Conservation (phyloP, 202 grass and related monocot genomes). For the Carex sylvatica region DNA sequence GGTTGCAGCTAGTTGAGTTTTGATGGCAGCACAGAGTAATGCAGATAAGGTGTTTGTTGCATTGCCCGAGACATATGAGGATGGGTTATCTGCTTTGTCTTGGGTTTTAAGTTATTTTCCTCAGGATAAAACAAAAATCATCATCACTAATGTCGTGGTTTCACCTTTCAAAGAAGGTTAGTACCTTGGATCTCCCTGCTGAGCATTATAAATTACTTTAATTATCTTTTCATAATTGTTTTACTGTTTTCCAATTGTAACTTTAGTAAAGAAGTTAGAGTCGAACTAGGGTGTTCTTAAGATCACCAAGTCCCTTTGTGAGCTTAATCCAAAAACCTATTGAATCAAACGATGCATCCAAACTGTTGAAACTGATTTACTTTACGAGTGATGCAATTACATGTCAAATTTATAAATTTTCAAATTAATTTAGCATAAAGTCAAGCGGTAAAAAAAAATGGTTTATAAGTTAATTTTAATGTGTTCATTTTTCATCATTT, state of each 20-base stretch:
- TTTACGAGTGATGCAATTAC: too few relatives aligned
- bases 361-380: too few relatives aligned
- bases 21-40: neutral
- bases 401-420: too few relatives aligned
- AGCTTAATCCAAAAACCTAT: too few relatives aligned
- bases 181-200: neutral
- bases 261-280: neutral
- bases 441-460: too few relatives aligned
- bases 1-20: neutral
- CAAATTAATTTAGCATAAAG: too few relatives aligned
- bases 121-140: conserved; percentile 28
- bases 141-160: conserved; percentile 40
- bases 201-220: neutral
- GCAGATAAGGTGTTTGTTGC: conserved; percentile 58
- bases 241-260: neutral
- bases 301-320: too few relatives aligned
- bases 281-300: too few relatives aligned
- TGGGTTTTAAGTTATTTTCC: conserved; percentile 43
- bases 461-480: too few relatives aligned
- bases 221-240: neutral
- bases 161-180: neutral
- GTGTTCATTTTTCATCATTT: too few relatives aligned
- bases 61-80: conserved; percentile 52
- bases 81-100: conserved; percentile 35
- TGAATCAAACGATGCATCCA: too few relatives aligned